These are phyloP conservation scores for Colletotrichum magnum DNA, from an alignment of 2,329 filamentous ascomycete genomes.

Conservation along the genomic window DNA sequence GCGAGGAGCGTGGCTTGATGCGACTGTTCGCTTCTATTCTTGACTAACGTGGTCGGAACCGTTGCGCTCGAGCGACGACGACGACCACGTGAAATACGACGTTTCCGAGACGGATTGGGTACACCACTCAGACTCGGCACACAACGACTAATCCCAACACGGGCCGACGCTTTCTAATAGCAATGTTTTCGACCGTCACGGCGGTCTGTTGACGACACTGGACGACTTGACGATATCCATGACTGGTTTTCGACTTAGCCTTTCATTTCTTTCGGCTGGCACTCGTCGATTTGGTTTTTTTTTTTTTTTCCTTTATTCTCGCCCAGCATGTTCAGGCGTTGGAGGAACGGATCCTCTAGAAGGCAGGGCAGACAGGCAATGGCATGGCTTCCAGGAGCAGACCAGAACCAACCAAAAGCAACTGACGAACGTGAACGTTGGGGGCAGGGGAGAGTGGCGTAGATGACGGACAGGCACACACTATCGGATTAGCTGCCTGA, in stretches of 20 bases:
- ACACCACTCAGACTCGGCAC: background rate
- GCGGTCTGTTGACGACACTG: slow-evolving; percentile 37
- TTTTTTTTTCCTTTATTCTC: slow-evolving; percentile 3
- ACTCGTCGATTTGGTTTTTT: slow-evolving; percentile 19
- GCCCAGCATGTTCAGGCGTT: slow-evolving; percentile 41
- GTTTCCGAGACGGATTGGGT: slow-evolving; percentile 10
- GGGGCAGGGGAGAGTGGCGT: slow-evolving; percentile 25
- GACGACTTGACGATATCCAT: slow-evolving; percentile 42
- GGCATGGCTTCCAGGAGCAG: slow-evolving; percentile 30
- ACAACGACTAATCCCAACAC: slow-evolving; percentile 27
- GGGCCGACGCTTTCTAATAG: slow-evolving; percentile 21
- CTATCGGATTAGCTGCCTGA: slow-evolving; percentile 23
- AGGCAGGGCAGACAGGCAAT: slow-evolving; percentile 26
- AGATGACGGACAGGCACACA: slow-evolving; percentile 29
- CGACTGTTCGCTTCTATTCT: slow-evolving; percentile 25
- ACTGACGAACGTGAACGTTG: slow-evolving; percentile 12
- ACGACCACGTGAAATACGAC: slow-evolving; percentile 15
- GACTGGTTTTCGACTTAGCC: slow-evolving; percentile 34
- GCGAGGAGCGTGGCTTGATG: slow-evolving; percentile 17
- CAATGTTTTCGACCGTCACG: slow-evolving; percentile 33
- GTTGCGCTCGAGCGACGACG: background rate
- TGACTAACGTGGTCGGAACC: slow-evolving; percentile 13
- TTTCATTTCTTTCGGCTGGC: slow-evolving; percentile 36
- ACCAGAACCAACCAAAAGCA: slow-evolving; percentile 34
- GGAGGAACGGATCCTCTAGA: slow-evolving; percentile 34